phyloP scores from a whole-genome alignment of 2,329 filamentous ascomycete genomes.

The Pseudocercospora eumusae region DNA sequence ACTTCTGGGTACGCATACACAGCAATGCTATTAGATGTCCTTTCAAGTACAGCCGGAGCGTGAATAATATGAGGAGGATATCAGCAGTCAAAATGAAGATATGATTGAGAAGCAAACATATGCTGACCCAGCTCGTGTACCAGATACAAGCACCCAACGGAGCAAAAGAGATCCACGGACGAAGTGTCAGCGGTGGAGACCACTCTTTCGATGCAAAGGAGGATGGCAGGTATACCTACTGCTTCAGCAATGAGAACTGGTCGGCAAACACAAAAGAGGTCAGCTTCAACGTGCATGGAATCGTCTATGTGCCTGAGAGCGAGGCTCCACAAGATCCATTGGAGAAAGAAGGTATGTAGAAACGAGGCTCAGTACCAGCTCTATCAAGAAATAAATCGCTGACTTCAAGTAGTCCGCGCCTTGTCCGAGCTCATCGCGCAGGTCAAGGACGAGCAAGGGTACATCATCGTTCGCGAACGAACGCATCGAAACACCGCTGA shows the following conservation, averaged over 20 bases:
- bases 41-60: background rate
- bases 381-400: constrained; percentile 4
- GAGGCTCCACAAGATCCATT: constrained; percentile 84
- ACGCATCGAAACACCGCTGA: constrained; percentile 98
- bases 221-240: constrained; percentile 92
- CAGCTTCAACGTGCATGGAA: constrained; percentile 97
- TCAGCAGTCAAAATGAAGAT: background rate
- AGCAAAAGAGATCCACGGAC: constrained; percentile 76
- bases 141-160: constrained; percentile 77
- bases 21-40: background rate
- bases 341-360: constrained; percentile 75
- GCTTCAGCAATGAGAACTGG: constrained; percentile 99
- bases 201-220: constrained; percentile 82
- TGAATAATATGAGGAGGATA: background rate
- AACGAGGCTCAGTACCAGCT: background rate
- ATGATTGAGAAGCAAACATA: background rate
- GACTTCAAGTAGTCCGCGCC: constrained; percentile 64
- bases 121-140: constrained; percentile 15
- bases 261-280: constrained; percentile 95
- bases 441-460: constrained; percentile 97
- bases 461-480: constrained; percentile 92
- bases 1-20: constrained; percentile 80
- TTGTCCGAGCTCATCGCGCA: constrained; percentile 83
- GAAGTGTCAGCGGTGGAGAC: constrained; percentile 82
- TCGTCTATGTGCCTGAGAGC: constrained; percentile 91